Evolutionary conservation across 352 stramenopile genomes (phyloP).

Genomic region (Chrysophaeum taylorii): DNA sequence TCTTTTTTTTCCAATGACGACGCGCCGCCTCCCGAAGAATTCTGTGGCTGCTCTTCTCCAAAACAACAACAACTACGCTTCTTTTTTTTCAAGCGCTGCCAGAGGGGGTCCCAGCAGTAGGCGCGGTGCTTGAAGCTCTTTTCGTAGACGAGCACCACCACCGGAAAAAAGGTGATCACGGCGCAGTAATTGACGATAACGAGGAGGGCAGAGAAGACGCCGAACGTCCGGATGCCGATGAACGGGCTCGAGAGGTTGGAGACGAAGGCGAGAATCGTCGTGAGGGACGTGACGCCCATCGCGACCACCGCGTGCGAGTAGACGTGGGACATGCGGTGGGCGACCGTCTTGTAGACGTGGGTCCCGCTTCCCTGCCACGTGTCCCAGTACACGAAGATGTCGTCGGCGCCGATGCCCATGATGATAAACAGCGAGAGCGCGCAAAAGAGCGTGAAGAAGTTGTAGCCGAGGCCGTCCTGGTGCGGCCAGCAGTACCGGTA

Average conservation of each 20-base stretch:
- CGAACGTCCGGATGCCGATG: constrained; percentile 29
- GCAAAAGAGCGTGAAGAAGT: constrained; percentile 32
- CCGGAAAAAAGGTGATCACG: constrained; percentile 27
- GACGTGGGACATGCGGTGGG: constrained; percentile 26
- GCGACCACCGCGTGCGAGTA: constrained; percentile 24
- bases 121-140: no score
- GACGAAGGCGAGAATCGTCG: constrained; percentile 34
- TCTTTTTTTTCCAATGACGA: no score
- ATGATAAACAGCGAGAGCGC: constrained; percentile 35
- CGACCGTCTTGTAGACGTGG: no score
- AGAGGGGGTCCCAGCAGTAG: no score
- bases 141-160: constrained; percentile 23
- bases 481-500: constrained; percentile 24
- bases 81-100: no score
- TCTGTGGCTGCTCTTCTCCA: no score
- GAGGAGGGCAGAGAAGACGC: constrained; percentile 31
- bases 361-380: constrained; percentile 21
- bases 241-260: constrained; percentile 24
- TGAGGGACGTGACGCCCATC: constrained; percentile 29
- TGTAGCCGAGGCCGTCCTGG: constrained; percentile 25
- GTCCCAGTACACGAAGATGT: constrained; percentile 35
- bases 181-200: constrained; percentile 32
- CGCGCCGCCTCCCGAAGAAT: no score
- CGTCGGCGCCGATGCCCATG: constrained; percentile 34
- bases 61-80: no score